These are phyloP conservation scores for Venturia carpophila DNA, from an alignment of 2,329 filamentous ascomycete genomes.

Conservation along the genomic window DNA sequence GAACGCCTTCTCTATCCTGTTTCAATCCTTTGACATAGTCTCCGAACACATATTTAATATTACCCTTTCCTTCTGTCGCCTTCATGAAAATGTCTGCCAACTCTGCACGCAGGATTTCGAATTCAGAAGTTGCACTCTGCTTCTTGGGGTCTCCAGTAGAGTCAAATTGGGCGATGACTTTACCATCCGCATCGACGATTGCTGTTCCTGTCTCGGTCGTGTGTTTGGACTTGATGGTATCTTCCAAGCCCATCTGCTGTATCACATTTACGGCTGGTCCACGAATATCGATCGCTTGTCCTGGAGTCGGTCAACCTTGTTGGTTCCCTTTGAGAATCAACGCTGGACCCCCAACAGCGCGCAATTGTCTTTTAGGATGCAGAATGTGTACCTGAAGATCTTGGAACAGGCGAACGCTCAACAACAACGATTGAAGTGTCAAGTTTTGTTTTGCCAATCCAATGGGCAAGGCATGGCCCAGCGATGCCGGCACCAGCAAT, in stretches of 20 bases:
- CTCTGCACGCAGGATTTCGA: slow-evolving; percentile 53
- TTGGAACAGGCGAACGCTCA: slow-evolving; percentile 36
- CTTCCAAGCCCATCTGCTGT: slow-evolving; percentile 45
- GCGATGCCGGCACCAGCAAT: slow-evolving; percentile 18
- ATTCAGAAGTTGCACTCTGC: slow-evolving; percentile 44
- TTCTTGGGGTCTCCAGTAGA: slow-evolving; percentile 35
- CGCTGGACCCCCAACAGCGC: neutral
- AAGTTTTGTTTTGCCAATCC: slow-evolving; percentile 4
- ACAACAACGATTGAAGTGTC: slow-evolving; percentile 31
- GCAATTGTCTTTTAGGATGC: neutral
- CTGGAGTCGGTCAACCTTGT: slow-evolving; percentile 22
- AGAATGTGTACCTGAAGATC: slow-evolving; percentile 27
- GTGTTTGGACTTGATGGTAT: slow-evolving; percentile 31
- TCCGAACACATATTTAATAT: slow-evolving; percentile 30
- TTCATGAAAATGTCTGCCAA: slow-evolving; percentile 26
- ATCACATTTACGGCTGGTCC: slow-evolving; percentile 45
- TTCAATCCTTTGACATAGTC: slow-evolving; percentile 25
- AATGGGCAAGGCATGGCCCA: slow-evolving; percentile 17
- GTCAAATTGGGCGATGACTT: slow-evolving; percentile 24
- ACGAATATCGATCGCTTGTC: slow-evolving; percentile 49
- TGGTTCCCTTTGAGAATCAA: neutral
- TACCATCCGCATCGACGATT: slow-evolving; percentile 35
- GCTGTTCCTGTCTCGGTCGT: slow-evolving; percentile 44
- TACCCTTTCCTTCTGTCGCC: slow-evolving; percentile 21
- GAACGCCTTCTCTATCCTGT: slow-evolving; percentile 25